phyloP scores from a whole-genome alignment of 352 stramenopile genomes.

The Globisporangium splendens region DNA sequence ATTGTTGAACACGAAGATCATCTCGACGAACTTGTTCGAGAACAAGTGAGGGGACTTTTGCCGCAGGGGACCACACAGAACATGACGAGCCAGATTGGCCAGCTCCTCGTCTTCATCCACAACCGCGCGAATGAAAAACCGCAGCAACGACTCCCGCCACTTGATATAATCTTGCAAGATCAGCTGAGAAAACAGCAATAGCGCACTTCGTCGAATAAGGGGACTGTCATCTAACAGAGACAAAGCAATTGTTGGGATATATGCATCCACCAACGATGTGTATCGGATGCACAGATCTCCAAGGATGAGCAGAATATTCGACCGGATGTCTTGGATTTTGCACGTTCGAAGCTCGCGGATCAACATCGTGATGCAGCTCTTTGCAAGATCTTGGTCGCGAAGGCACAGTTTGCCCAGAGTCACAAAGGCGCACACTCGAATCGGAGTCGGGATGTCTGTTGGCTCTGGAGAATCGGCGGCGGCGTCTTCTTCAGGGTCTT shows the following conservation, averaged over 20 bases:
- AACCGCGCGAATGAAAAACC: conserved; percentile 93
- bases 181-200: conserved; percentile 95
- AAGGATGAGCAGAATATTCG: conserved; percentile 96
- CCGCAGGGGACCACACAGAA: conserved; percentile 89
- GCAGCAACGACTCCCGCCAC: conserved; percentile 94
- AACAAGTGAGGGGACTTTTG: conserved; percentile 93
- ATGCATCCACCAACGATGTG: conserved; percentile 94
- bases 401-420: conserved; percentile 95
- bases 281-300: conserved; percentile 96
- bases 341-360: conserved; percentile 91
- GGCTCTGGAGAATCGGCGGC: conserved; percentile 19
- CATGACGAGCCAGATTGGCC: conserved; percentile 89
- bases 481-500: conserved; percentile 18
- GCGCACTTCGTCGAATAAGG: conserved; percentile 90
- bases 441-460: conserved; percentile 56
- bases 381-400: conserved; percentile 91
- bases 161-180: conserved; percentile 99
- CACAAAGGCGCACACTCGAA: conserved; percentile 92
- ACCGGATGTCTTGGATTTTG: conserved; percentile 85
- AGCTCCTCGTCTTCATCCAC: conserved; percentile 94
- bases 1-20: conserved; percentile 96
- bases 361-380: conserved; percentile 93
- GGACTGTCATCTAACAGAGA: conserved; percentile 89
- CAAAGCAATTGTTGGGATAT: conserved; percentile 94
- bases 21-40: conserved; percentile 96